Conservation (phyloP, 306 rosid species). For the Castanea crenata region DNA sequence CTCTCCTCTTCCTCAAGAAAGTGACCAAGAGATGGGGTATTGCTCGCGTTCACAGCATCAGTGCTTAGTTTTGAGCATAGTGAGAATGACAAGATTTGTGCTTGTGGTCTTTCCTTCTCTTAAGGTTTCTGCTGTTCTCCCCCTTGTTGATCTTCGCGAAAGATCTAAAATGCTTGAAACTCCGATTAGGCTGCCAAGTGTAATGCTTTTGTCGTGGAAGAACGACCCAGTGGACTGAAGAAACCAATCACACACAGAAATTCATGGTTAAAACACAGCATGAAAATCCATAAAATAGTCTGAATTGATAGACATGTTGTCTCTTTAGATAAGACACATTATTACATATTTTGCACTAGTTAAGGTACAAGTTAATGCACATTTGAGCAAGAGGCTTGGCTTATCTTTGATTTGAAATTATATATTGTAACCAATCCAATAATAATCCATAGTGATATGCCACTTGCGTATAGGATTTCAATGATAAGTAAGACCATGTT, state of each 20-base stretch:
- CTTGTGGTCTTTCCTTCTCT: conserved; percentile 39
- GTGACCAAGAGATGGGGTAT: conserved; percentile 60
- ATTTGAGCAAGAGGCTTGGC: neutral
- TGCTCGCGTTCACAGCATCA: conserved; percentile 43
- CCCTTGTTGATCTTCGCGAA: conserved; percentile 53
- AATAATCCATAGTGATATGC: neutral
- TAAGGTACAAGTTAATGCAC: neutral
- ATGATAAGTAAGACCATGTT: conserved; percentile 23
- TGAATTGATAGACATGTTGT: neutral
- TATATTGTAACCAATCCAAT: neutral
- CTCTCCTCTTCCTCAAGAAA: conserved; percentile 70
- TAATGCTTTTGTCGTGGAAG: conserved; percentile 57
- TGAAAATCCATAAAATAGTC: neutral
- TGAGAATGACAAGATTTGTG: conserved; percentile 57
- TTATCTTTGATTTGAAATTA: neutral
- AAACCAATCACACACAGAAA: conserved; percentile 8
- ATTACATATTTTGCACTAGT: neutral
- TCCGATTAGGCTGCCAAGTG: conserved; percentile 66
- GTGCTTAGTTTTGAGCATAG: conserved; percentile 60
- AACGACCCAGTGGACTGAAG: conserved; percentile 58
- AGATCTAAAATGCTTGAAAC: conserved; percentile 47
- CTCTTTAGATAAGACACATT: neutral
- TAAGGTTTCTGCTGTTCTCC: conserved; percentile 38
- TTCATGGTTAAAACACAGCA: conserved; percentile 7
- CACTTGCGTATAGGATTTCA: neutral